Conservation (phyloP, 345 rosid genomes). For the Arabidopsis suecica region DNA sequence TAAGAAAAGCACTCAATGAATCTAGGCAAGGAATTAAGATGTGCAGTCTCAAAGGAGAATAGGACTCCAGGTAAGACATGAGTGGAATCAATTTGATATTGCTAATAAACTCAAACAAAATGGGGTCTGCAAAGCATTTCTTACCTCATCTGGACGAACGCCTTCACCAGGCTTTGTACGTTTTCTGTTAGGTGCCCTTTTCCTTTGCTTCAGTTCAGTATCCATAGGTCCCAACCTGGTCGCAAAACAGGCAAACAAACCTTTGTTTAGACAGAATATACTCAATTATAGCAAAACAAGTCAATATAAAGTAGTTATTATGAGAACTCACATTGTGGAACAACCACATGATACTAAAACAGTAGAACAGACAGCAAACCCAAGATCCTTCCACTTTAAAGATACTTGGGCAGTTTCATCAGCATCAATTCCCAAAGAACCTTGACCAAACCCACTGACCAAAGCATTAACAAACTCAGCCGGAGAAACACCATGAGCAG, state of each 20-base stretch:
- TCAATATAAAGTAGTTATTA: neutral
- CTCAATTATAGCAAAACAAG: neutral
- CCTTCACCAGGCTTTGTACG: slow-evolving; percentile 62
- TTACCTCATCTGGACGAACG: slow-evolving; percentile 80
- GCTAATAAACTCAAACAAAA: slow-evolving; percentile 14
- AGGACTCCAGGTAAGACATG: neutral
- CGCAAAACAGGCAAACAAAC: neutral
- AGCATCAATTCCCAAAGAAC: slow-evolving; percentile 40
- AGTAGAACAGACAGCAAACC: slow-evolving; percentile 62
- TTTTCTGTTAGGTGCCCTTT: slow-evolving; percentile 49
- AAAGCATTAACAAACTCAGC: slow-evolving; percentile 68
- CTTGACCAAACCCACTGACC: slow-evolving; percentile 55
- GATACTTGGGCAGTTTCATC: slow-evolving; percentile 53
- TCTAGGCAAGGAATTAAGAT: neutral
- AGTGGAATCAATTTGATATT: neutral
- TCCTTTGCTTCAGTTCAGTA: slow-evolving; percentile 72
- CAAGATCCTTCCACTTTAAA: slow-evolving; percentile 77
- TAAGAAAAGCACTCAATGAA: neutral
- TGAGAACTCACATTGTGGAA: slow-evolving; percentile 75
- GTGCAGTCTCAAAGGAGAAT: slow-evolving; percentile 2
- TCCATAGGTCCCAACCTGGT: slow-evolving; percentile 93
- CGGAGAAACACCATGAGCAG: slow-evolving; percentile 63
- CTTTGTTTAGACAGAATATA: slow-evolving; percentile 4
- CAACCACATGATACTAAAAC: slow-evolving; percentile 59
- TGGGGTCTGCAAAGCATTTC: slow-evolving; percentile 15